Conservation (phyloP, 305 asterid genomes). For the Fraxinus floribunda region DNA sequence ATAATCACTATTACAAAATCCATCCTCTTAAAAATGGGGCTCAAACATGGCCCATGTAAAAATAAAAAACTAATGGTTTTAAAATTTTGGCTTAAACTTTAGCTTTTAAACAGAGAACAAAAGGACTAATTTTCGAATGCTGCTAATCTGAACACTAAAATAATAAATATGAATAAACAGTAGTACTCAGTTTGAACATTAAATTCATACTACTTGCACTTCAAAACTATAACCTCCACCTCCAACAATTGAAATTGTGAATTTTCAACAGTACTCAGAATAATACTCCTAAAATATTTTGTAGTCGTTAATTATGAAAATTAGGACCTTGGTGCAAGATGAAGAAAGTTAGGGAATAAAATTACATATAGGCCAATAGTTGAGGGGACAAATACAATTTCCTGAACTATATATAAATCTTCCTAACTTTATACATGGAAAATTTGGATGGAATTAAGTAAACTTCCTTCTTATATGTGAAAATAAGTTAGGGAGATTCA, state of each 20-base stretch:
- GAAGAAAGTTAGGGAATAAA: too few species aligned
- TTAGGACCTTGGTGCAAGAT: too few species aligned
- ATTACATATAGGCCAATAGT: too few species aligned
- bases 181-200: neutral
- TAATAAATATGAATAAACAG: neutral
- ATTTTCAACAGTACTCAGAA: constrained; percentile 9
- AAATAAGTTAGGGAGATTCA: too few species aligned
- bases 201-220: constrained; percentile 8
- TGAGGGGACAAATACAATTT: too few species aligned
- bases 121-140: neutral
- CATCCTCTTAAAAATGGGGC: neutral
- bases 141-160: neutral
- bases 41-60: neutral
- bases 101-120: neutral
- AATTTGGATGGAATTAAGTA: too few species aligned
- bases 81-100: neutral
- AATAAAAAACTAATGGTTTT: neutral
- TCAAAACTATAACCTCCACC: constrained; percentile 12
- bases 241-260: neutral
- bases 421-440: too few species aligned
- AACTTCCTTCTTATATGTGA: too few species aligned
- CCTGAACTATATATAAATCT: too few species aligned
- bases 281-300: neutral
- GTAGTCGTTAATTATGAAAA: too few species aligned
- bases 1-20: neutral